Conservation (phyloP, 139 green algal species). For the Chlamydomonas schloesseri region DNA sequence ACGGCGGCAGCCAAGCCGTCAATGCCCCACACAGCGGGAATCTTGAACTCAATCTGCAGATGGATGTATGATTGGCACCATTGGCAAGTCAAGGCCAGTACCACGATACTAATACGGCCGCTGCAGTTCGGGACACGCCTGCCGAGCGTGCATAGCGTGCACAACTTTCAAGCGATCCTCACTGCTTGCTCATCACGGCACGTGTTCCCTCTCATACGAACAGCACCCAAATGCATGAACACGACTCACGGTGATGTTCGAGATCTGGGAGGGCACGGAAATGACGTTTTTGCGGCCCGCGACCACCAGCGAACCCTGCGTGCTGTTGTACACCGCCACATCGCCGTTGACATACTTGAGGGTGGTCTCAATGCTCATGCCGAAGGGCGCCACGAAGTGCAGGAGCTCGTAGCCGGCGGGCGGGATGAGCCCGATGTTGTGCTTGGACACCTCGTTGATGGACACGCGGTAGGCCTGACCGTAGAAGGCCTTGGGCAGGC, state of each 20-base stretch:
- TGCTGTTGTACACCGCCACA: background rate
- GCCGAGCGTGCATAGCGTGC: no score
- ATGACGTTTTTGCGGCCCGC: background rate
- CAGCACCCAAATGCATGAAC: no score
- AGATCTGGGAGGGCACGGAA: background rate
- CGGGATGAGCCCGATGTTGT: background rate
- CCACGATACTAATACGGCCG: no score
- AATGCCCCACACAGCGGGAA: background rate
- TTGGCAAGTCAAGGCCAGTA: no score
- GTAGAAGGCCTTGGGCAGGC: background rate
- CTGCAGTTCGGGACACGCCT: no score
- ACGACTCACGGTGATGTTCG: background rate
- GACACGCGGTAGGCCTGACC: constrained; percentile 10
- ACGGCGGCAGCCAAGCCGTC: constrained; percentile 27
- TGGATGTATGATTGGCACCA: no score
- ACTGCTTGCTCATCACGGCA: no score
- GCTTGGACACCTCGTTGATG: background rate
- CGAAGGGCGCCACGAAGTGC: background rate
- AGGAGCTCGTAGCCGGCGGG: background rate
- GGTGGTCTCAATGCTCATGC: constrained; percentile 15
- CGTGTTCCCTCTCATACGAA: no score
- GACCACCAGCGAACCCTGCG: background rate
- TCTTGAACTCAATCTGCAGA: constrained; percentile 45
- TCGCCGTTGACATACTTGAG: no score
- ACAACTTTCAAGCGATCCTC: no score